Conservation (phyloP, 176 grass and related monocot species). For the Musa beccarii region DNA sequence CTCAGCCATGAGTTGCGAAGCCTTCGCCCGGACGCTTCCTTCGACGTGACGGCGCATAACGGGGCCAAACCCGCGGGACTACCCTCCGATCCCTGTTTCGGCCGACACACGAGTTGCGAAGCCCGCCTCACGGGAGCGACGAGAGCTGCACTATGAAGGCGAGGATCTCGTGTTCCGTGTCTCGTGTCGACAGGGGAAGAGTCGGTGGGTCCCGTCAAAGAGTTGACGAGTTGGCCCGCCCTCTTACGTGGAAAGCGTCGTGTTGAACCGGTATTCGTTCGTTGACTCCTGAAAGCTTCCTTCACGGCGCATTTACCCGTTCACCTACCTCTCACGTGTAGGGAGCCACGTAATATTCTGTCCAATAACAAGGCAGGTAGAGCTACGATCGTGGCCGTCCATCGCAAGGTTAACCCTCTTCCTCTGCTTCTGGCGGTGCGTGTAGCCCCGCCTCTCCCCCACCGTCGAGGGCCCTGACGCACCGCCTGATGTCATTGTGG, state of each 20-base stretch:
- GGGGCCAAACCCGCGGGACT: neutral
- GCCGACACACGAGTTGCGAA: neutral
- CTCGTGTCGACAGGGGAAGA: neutral
- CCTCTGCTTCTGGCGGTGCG: neutral
- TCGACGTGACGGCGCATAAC: neutral
- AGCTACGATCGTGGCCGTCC: neutral
- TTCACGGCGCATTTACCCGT: neutral
- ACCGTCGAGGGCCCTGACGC: slow-evolving; percentile 36
- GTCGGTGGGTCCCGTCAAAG: slow-evolving; percentile 20
- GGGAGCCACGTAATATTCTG: neutral
- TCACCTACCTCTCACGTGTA: neutral
- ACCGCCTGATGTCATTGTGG: slow-evolving; percentile 59
- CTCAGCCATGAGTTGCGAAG: neutral
- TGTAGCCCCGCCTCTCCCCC: too few relatives aligned
- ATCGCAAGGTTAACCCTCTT: neutral
- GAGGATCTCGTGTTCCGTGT: neutral
- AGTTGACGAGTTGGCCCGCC: slow-evolving; percentile 24
- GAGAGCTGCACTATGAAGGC: neutral
- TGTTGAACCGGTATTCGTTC: slow-evolving; percentile 13
- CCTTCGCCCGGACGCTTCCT: neutral
- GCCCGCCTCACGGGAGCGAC: too few relatives aligned
- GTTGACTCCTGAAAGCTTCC: neutral
- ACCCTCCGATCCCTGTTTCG: neutral
- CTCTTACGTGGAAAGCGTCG: slow-evolving; percentile 42
- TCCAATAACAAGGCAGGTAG: neutral